Evolutionary conservation across 768 basidiomycete genomes (phyloP).

Genomic region (Leucocoprinus birnbaumii): DNA sequence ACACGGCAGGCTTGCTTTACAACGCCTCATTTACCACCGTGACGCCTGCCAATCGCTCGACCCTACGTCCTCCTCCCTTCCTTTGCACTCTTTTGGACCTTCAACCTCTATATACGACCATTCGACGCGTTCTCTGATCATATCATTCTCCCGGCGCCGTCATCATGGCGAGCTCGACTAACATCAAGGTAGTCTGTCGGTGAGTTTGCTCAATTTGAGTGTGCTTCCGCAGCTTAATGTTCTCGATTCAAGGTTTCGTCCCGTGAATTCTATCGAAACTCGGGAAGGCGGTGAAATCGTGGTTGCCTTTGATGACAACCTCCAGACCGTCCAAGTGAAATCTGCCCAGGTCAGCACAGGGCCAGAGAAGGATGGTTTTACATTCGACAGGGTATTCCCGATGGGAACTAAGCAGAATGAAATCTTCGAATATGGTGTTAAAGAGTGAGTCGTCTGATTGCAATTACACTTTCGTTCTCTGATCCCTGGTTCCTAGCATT

Average conservation of each 20-base stretch:
- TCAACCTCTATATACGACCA: slow-evolving; percentile 14
- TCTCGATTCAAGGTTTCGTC: slow-evolving; percentile 72
- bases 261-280: slow-evolving; percentile 87
- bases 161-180: slow-evolving; percentile 71
- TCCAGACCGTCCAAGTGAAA: slow-evolving; percentile 81
- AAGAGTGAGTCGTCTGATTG: slow-evolving; percentile 63
- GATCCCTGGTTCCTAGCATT: slow-evolving; percentile 50
- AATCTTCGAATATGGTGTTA: slow-evolving; percentile 98
- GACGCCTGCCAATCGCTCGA: not conserved
- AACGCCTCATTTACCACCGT: slow-evolving; percentile 11
- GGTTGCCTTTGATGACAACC: slow-evolving; percentile 83
- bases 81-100: slow-evolving; percentile 11
- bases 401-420: slow-evolving; percentile 88
- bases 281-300: slow-evolving; percentile 89
- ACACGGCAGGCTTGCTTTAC: slow-evolving; percentile 4
- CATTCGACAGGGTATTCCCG: slow-evolving; percentile 95
- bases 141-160: not conserved
- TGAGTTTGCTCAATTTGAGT: slow-evolving; percentile 37
- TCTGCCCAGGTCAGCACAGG: slow-evolving; percentile 67
- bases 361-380: slow-evolving; percentile 96
- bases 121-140: slow-evolving; percentile 12
- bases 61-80: slow-evolving; percentile 13
- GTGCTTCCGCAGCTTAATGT: not conserved
- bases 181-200: slow-evolving; percentile 99
- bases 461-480: slow-evolving; percentile 7